These are phyloP conservation scores for Pleurotus salmoneostramineus DNA, from an alignment of 768 basidiomycete genomes.

Conservation along the genomic window DNA sequence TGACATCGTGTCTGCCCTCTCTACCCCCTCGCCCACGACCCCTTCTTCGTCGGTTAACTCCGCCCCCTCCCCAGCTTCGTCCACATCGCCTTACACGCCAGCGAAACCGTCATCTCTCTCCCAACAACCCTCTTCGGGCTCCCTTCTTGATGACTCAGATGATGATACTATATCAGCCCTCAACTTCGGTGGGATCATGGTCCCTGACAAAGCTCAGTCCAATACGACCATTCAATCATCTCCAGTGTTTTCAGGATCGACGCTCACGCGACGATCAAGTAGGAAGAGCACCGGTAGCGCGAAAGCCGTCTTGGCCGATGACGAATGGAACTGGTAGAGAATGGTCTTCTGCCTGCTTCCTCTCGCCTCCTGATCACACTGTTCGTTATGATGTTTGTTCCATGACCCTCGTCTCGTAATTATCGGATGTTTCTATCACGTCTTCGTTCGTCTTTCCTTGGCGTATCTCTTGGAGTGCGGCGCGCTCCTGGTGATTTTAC, in stretches of 20 bases:
- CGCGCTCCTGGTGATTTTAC: too few relatives aligned
- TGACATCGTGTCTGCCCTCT: constrained; percentile 50
- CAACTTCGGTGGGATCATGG: constrained; percentile 21
- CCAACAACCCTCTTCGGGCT: constrained; percentile 13
- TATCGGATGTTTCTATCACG: too few relatives aligned
- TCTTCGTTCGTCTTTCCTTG: too few relatives aligned
- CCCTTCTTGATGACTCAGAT: constrained; percentile 39
- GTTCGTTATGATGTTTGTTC: too few relatives aligned
- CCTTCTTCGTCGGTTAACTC: constrained; percentile 19
- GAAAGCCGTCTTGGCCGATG: constrained; percentile 5
- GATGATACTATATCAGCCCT: constrained; percentile 14
- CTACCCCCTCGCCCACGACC: constrained; percentile 28
- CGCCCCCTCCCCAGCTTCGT: constrained; percentile 17
- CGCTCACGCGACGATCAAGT: neutral
- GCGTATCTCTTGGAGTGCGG: too few relatives aligned
- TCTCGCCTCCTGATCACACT: too few relatives aligned
- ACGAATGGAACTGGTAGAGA: constrained; percentile 54
- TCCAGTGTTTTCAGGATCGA: neutral
- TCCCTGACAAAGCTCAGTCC: constrained; percentile 20
- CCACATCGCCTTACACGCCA: constrained; percentile 14
- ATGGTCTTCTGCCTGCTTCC: neutral
- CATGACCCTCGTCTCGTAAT: too few relatives aligned
- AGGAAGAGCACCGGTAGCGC: neutral
- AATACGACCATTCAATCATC: neutral
- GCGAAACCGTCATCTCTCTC: constrained; percentile 7